Evolutionary conservation across 1,284 basidiomycete genomes (phyloP).

Genomic region (Lentinula novae-zelandiae): DNA sequence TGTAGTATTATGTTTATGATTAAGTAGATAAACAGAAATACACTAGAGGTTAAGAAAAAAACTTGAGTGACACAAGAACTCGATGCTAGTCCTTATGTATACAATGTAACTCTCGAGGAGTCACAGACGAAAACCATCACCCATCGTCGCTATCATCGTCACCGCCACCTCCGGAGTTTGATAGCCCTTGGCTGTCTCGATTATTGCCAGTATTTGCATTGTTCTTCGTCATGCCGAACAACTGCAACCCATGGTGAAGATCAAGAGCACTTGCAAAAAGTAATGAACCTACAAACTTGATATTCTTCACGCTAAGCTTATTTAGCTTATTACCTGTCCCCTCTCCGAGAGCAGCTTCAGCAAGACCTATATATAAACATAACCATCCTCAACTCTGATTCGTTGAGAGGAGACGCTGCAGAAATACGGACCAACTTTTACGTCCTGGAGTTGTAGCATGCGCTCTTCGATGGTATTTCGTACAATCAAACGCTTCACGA

Average conservation of each 20-base stretch:
- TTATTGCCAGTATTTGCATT: background rate
- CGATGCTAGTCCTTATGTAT: too few species aligned
- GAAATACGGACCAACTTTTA: constrained; percentile 46
- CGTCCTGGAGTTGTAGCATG: constrained; percentile 65
- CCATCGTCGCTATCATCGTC: background rate
- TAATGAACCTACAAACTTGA: constrained; percentile 38
- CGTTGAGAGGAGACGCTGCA: background rate
- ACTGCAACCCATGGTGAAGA: background rate
- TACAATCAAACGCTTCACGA: constrained; percentile 64
- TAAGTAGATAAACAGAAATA: too few species aligned
- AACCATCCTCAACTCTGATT: background rate
- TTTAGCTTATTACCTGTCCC: constrained; percentile 54
- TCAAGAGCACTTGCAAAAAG: background rate
- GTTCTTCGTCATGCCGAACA: constrained; percentile 4
- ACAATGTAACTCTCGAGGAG: too few species aligned
- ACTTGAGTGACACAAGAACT: too few species aligned
- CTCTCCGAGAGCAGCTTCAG: constrained; percentile 66
- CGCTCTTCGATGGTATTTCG: constrained; percentile 68
- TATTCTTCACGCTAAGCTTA: constrained; percentile 61
- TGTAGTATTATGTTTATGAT: too few species aligned
- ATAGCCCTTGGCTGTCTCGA: background rate
- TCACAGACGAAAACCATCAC: too few species aligned
- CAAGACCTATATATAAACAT: constrained; percentile 35
- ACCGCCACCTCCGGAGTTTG: background rate
- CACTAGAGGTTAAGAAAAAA: too few species aligned